Percentiles rank a stretch among this genome's conserved stretches.
phyloP scores from a whole-genome alignment of 495 filamentous ascomycete genomes.

The Neurospora sp. region DNA sequence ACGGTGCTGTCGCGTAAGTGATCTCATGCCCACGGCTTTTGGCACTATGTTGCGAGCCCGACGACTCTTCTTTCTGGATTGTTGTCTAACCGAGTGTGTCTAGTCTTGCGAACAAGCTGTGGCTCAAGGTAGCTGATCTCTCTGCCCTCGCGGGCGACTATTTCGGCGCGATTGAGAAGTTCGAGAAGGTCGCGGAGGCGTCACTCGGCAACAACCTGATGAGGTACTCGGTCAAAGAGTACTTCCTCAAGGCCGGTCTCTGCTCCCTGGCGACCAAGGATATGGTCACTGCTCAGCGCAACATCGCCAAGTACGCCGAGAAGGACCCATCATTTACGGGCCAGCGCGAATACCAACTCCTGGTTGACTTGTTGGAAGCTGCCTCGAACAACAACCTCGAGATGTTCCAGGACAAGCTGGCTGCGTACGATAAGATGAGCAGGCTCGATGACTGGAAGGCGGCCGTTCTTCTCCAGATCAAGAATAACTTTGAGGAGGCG shows the following conservation, averaged over 20 bases:
- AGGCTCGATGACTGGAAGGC: constrained; percentile 96
- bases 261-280: constrained; percentile 71
- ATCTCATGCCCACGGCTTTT: neutral
- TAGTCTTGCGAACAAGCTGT: constrained; percentile 81
- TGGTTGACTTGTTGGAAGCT: constrained; percentile 61
- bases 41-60: neutral
- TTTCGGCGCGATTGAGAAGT: constrained; percentile 66
- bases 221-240: constrained; percentile 87
- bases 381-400: constrained; percentile 68
- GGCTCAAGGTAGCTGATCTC: constrained; percentile 79
- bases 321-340: constrained; percentile 66
- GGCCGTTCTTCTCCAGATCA: constrained; percentile 68
- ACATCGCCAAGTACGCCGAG: constrained; percentile 70
- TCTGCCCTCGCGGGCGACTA: constrained; percentile 72
- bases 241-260: constrained; percentile 83
- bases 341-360: constrained; percentile 67
- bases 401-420: constrained; percentile 73
- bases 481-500: constrained; percentile 66
- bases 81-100: neutral
- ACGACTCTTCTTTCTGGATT: neutral
- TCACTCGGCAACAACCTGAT: constrained; percentile 71
- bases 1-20: constrained; percentile 74
- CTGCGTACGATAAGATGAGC: constrained; percentile 78
- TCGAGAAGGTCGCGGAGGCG: constrained; percentile 64
- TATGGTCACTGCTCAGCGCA: constrained; percentile 61